These are phyloP conservation scores for Hypoxylon lenormandii DNA, from an alignment of 495 filamentous ascomycete species.

Conservation along the genomic window DNA sequence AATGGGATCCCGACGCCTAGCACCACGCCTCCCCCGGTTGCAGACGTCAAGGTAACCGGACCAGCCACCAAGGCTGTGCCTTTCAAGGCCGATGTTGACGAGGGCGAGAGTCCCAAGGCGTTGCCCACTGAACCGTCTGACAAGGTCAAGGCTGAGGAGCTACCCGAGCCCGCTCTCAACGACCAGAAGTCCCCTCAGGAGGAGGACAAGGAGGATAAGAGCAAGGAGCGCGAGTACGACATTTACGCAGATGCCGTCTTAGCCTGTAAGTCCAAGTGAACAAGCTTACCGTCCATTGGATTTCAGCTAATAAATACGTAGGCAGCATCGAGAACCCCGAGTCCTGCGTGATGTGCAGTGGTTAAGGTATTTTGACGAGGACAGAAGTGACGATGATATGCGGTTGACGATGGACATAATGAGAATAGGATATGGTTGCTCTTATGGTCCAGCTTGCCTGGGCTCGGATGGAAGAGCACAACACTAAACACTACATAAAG, in stretches of 20 bases:
- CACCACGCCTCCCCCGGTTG: conserved; percentile 67
- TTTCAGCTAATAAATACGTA: conserved; percentile 50
- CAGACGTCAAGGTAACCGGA: conserved; percentile 58
- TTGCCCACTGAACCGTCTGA: conserved; percentile 75
- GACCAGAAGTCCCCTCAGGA: conserved; percentile 61
- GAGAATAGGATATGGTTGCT: conserved; percentile 17
- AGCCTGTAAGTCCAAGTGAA: conserved; percentile 71
- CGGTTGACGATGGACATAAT: conserved; percentile 44
- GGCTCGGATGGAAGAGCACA: conserved; percentile 16
- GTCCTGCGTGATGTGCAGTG: conserved; percentile 90
- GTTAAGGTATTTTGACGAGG: conserved; percentile 57
- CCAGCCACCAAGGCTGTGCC: conserved; percentile 61
- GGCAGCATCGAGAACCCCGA: conserved; percentile 92
- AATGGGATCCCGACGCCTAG: conserved; percentile 74
- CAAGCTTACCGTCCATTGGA: not conserved
- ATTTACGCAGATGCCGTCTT: conserved; percentile 94
- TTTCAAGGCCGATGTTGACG: conserved; percentile 75
- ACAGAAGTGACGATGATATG: conserved; percentile 44
- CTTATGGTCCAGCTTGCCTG: not conserved
- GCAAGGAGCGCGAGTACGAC: conserved; percentile 78
- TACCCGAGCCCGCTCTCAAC: conserved; percentile 64
- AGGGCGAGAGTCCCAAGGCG: conserved; percentile 80
- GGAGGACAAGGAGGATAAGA: conserved; percentile 72
- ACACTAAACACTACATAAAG: conserved; percentile 8
- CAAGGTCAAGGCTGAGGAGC: conserved; percentile 67